phyloP scores from a whole-genome alignment of 257 asterid genomes.

The Solanum ossicruentum region DNA sequence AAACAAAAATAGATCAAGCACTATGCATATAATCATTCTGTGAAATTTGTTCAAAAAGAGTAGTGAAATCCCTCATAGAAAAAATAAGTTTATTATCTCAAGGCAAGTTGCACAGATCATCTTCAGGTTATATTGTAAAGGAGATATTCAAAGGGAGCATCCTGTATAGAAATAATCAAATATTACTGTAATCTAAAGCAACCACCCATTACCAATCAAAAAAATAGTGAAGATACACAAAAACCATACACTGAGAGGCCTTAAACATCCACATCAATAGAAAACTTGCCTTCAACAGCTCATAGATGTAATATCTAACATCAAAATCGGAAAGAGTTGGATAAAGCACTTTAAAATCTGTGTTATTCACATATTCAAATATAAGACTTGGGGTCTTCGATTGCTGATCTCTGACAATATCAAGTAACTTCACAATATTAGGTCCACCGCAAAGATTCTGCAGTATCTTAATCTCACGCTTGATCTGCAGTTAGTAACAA shows the following conservation, averaged over 20 bases:
- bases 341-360: constrained; percentile 7
- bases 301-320: constrained; percentile 4
- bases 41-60: neutral
- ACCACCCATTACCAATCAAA: neutral
- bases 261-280: neutral
- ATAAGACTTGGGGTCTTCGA: constrained; percentile 6
- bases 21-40: neutral
- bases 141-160: neutral
- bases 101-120: neutral
- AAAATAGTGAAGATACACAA: neutral
- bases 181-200: neutral
- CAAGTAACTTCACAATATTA: constrained; percentile 4
- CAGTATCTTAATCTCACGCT: constrained; percentile 5
- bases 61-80: neutral
- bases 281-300: constrained; percentile 3
- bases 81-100: neutral
- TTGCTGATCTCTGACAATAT: constrained; percentile 6
- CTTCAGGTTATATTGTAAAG: neutral
- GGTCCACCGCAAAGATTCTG: constrained; percentile 9
- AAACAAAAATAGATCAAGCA: neutral
- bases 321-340: constrained; percentile 5
- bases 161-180: neutral
- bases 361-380: constrained; percentile 7
- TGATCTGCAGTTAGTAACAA: neutral
- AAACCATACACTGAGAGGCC: neutral